Base-by-base conservation (phyloP, 371 early-diverging fungal species). In the Lichtheimia ornata region DNA sequence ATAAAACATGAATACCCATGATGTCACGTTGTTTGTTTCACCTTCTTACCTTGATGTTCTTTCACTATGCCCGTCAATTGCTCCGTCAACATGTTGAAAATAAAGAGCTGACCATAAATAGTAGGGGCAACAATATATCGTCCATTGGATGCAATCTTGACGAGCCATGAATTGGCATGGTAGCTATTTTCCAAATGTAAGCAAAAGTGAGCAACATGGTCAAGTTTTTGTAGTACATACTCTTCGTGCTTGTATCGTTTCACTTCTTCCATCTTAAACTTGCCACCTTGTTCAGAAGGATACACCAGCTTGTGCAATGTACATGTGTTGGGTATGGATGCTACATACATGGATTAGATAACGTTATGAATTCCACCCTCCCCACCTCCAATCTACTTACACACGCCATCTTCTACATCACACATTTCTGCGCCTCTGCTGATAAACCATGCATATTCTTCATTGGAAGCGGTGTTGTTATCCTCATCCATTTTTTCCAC, bases 161-260 rank as follows among this genome's bases (percentile, higher is more conserved):
- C 91, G 9, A 94, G 77, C 96, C 96, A 96, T 40, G 95, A 94
- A 65, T 96, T 96, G 15, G 95, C 86, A 64, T 88, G 81, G 62
- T 96, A 91, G 54, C 89, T 91, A 59, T 25, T 41, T 17, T 13
- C 24, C 6, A 17, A 15, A 27, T 6, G 42, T 41, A 7, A n/a
- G 52, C 18, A 53, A 41, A 49, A 22, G 22, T 22, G 50, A 13
- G n/a, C 45, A 25, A 53, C 54, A 5, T 13, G 18, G 27, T 24
- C 11, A 35, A 14, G 24, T 45, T 3, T 6, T 4, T 20, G 20
- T 9, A 22, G 44, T 30, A 65, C 81, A 66, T 83, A 94, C 87
- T 92, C 87, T 56, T 87, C 87, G 66, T 94, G 87, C 58, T 85
- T 77, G 73, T 77, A 94, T 58, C 82, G 77, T 56, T 88, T 80